Conservation (phyloP, 2,329 filamentous ascomycete genomes). For the Fusarium agapanthi region DNA sequence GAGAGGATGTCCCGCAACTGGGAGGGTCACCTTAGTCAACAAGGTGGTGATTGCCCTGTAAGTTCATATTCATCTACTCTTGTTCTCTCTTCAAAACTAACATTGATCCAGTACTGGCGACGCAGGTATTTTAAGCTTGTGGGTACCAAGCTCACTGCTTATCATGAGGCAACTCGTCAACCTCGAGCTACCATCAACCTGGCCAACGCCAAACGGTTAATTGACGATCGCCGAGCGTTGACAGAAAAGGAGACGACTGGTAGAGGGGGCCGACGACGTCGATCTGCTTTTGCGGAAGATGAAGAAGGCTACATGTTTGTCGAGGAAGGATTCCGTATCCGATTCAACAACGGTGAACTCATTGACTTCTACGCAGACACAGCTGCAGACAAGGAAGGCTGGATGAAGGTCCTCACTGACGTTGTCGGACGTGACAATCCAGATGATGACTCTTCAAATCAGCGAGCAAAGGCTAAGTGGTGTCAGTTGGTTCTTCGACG, state of each 20-base stretch:
- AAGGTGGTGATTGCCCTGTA: conserved; percentile 97
- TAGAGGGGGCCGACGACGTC: conserved; percentile 80
- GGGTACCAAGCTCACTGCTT: conserved; percentile 91
- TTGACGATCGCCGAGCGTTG: conserved; percentile 87
- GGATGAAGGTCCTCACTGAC: conserved; percentile 90
- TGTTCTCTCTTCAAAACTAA: conserved; percentile 47
- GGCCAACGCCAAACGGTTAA: conserved; percentile 88
- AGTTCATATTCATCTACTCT: conserved; percentile 51
- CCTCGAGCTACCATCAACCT: conserved; percentile 97
- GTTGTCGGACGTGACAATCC: conserved; percentile 65
- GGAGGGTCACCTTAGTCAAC: conserved; percentile 93
- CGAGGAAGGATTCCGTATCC: conserved; percentile 97
- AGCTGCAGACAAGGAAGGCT: conserved; percentile 85
- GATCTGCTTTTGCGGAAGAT: conserved; percentile 96
- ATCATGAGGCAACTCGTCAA: conserved; percentile 93
- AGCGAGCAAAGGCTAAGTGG: conserved; percentile 66
- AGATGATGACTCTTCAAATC: conserved; percentile 55
- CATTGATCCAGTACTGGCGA: conserved; percentile 81
- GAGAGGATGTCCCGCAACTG: conserved; percentile 79
- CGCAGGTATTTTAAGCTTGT: conserved; percentile 96
- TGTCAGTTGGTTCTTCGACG: conserved; percentile 73
- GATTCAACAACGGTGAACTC: conserved; percentile 96
- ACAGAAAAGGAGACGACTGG: conserved; percentile 84
- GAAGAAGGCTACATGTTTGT: conserved; percentile 99
- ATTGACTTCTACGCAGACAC: conserved; percentile 99